Evolutionary conservation across 805 yeast genomes (phyloP).

Genomic region (Candida saitoana): DNA sequence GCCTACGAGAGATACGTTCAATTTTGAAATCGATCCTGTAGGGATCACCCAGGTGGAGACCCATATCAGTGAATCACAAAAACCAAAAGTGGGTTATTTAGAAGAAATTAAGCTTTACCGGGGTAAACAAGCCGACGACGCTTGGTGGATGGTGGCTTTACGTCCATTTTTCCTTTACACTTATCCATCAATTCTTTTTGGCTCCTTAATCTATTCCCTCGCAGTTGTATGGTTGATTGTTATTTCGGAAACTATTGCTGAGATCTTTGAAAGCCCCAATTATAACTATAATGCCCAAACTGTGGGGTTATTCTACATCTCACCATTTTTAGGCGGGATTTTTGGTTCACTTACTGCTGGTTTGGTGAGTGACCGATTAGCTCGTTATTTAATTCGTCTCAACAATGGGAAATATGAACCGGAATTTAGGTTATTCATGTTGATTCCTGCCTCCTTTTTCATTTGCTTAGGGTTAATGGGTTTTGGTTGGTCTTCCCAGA

Average conservation of each 20-base stretch:
- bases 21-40: conserved; percentile 8
- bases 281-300: conserved; percentile 44
- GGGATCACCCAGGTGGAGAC: conserved; percentile 8
- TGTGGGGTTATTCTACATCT: conserved; percentile 51
- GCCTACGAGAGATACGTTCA: conserved; percentile 1
- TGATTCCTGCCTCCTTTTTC: conserved; percentile 43
- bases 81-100: conserved; percentile 3
- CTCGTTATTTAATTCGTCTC: conserved; percentile 37
- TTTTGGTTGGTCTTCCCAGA: conserved; percentile 56
- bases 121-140: conserved; percentile 48
- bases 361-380: conserved; percentile 44
- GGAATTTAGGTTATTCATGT: conserved; percentile 54
- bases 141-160: conserved; percentile 52
- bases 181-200: conserved; percentile 51
- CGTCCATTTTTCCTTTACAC: conserved; percentile 50
- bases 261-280: conserved; percentile 43
- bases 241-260: conserved; percentile 52
- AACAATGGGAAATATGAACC: conserved; percentile 61
- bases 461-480: conserved; percentile 55
- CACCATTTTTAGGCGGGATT: conserved; percentile 56
- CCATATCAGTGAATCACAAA: neutral
- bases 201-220: conserved; percentile 49
- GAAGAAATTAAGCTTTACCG: conserved; percentile 33
- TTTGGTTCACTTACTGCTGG: conserved; percentile 56
- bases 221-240: conserved; percentile 64